Evolutionary conservation across 164 flowering plant genomes (phyloP), one percentile per base, ranked within the genome.

Genomic region (Kingdonia uniflora): DNA sequence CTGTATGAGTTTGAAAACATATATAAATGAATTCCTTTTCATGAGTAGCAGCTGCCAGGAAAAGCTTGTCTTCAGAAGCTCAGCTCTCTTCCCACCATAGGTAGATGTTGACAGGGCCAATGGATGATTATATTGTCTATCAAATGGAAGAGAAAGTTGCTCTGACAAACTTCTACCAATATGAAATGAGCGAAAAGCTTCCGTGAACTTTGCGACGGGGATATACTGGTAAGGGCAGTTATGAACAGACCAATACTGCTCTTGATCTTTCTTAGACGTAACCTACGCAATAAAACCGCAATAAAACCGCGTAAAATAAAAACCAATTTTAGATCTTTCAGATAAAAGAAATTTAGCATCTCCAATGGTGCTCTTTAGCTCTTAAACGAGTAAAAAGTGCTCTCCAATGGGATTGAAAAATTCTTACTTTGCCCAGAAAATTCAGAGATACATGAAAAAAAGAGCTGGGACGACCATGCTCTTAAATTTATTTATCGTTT

Each of bases 11-110:
- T 79, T 89, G 70, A 94, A 94, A 53, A 89, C 71, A 59, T 94
- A 89, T 17, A 94, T 82, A 65, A 85, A 85, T 39, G 94, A 80
- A 54, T 89, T 94, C 64, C 97, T 74, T 60, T 87, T 85, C 99
- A 94, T 94, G 53, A 94, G 74, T 42, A 87, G 76, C 80, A 42
- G 58, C 64, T 82, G 92, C 97, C 96, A 88, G 47, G 76, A 35
- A 76, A 81, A 85, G 65, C 70, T 80, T 44, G 71, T 78, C 71
- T 71, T 85, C 22, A 94, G 78, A 67, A 94, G 97, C 61, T 83
- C 90, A 38, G 57, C 56, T 63, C 72, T 85, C 56, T 66, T 74
- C 49, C 68, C 71, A 29, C 99, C 99, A 72, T 82, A 94, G 39
- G 40, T 54, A 63, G 84, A 79, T 52, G 79, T 79, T 60, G 90